Evolutionary conservation across 257 asterid genomes (phyloP).

Genomic region (Solanum pimpinellifolium): DNA sequence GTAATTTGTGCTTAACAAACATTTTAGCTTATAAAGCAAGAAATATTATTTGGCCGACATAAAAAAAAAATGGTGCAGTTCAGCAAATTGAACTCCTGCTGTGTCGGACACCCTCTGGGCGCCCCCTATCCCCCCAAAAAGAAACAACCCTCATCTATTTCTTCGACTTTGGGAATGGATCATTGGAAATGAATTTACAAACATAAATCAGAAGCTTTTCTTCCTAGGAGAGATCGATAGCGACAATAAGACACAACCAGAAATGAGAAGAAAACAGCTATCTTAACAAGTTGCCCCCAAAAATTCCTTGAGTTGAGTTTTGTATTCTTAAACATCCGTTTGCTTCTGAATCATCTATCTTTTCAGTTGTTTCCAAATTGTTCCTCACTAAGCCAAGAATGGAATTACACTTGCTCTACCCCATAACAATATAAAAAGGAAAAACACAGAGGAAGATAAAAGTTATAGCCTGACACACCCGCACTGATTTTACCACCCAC

Average conservation of each 20-base stretch:
- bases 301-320: background rate
- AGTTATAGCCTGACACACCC: background rate
- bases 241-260: background rate
- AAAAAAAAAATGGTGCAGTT: background rate
- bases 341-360: background rate
- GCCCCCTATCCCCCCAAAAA: background rate
- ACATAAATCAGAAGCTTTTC: background rate
- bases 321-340: background rate
- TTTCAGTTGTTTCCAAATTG: background rate
- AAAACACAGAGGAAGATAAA: background rate
- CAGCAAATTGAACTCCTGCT: background rate
- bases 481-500: background rate
- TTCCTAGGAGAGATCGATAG: background rate
- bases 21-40: background rate
- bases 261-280: background rate
- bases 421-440: background rate
- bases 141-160: background rate
- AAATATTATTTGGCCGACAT: background rate
- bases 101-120: background rate
- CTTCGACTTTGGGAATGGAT: background rate
- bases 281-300: background rate
- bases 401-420: background rate
- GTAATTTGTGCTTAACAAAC: background rate
- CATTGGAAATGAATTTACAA: background rate
- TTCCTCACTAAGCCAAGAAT: background rate